Base-by-base conservation (phyloP, 768 basidiomycete genomes). In the Lenzites betulinus region DNA sequence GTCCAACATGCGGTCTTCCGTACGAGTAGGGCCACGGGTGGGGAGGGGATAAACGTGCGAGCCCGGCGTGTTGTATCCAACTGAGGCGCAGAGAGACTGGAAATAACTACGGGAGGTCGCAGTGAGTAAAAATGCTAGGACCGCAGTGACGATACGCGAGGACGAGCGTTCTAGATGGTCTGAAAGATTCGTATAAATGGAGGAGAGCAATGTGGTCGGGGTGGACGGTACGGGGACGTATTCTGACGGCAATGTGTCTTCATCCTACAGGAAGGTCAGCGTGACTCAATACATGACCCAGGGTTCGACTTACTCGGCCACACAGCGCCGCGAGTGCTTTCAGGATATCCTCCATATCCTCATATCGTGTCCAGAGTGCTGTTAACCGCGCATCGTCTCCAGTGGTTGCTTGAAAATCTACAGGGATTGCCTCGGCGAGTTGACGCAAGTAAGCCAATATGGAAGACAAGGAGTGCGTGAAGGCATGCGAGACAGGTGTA, bases 121-220 rank as follows among this genome's bases (percentile, higher is more conserved):
- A 0, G 87, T 83, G 39, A 93, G 74, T n/a, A 92, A 79, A 63
- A 83, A 89, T 0, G 90, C 89, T 43, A 90, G 74, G 9, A 81
- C 76, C 1, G 87, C 85, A 20, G 71, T 77, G 55, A 88, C 75
- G 16, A 68, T 65, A 3, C 68, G 73, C 0, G 79, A 70, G 1
- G 90, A 85, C 48, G 79, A 80, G 1, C 76, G 77, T 47, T 84
- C 82, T 23, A 89, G 63, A 58, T 88, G 85, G 1, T 60, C 66
- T 39, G 81, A 71, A 4, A 92, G 75, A 44, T 81, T 79, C 9
- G 78, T 66, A 68, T 91, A 91, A 58, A 92, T 77, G 30, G 74
- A 75, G 9, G 87, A 85, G 18, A 93, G 76, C 1, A 94, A 72
- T 11, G 74, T 73, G 7, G 79, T 72, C 3, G 87, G 77, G 12